Evolutionary conservation across 140 eudicot species (phyloP).

Genomic region (Oenanthe javanica): DNA sequence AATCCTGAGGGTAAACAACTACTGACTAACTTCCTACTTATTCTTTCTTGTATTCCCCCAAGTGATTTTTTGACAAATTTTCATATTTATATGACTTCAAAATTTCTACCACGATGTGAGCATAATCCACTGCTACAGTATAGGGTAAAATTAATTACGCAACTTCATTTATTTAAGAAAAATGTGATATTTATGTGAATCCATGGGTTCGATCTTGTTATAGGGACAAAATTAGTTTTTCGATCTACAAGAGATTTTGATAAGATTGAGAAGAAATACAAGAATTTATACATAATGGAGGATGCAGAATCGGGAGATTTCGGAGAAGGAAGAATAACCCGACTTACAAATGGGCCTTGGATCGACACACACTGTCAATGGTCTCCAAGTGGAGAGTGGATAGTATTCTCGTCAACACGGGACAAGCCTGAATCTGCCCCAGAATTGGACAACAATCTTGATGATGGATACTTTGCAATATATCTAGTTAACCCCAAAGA

Average conservation of each 20-base stretch:
- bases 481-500: too few relatives aligned
- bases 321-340: neutral
- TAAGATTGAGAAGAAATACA: neutral
- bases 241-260: neutral
- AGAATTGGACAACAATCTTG: neutral
- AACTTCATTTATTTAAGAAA: too few relatives aligned
- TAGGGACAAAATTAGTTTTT: neutral
- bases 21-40: too few relatives aligned
- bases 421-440: neutral
- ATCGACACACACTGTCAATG: neutral
- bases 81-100: too few relatives aligned
- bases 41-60: too few relatives aligned
- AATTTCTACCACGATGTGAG: too few relatives aligned
- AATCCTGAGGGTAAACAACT: neutral
- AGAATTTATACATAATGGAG: constrained; percentile 5
- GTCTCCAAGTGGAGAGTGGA: neutral
- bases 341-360: neutral
- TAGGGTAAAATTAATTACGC: too few relatives aligned
- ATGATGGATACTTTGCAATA: neutral
- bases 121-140: too few relatives aligned
- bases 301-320: neutral
- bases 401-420: neutral
- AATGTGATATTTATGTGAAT: neutral
- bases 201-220: neutral
- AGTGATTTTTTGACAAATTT: too few relatives aligned